These are phyloP conservation scores for Malassezia nana DNA, from an alignment of 1,284 basidiomycete species.

Conservation along the genomic window DNA sequence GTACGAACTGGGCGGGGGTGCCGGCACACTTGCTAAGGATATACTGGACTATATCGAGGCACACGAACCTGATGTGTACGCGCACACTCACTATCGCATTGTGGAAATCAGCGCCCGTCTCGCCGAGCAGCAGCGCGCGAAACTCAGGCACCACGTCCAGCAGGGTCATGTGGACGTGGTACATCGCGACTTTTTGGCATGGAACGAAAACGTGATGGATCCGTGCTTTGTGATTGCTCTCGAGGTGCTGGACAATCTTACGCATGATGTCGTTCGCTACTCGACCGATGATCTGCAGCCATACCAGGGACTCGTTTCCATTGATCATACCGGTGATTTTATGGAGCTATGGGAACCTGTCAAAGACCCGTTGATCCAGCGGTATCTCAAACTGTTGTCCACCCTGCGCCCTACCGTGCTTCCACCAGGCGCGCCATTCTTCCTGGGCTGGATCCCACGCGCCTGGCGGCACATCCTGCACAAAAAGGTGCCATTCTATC, in stretches of 20 bases:
- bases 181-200: constrained; percentile 78
- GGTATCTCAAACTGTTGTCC: constrained; percentile 52
- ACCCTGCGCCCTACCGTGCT: not conserved
- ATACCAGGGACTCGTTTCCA: constrained; percentile 70
- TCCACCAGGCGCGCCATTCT: constrained; percentile 51
- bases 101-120: constrained; percentile 82
- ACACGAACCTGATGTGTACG: constrained; percentile 79
- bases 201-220: constrained; percentile 64
- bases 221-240: constrained; percentile 88
- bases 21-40: constrained; percentile 82
- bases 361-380: constrained; percentile 69
- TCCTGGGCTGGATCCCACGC: constrained; percentile 56
- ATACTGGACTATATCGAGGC: constrained; percentile 70
- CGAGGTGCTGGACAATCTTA: constrained; percentile 96
- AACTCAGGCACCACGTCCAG: constrained; percentile 24
- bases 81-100: constrained; percentile 77
- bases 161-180: constrained; percentile 60
- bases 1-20: constrained; percentile 95
- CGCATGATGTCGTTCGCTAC: constrained; percentile 90
- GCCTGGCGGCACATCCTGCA: constrained; percentile 31
- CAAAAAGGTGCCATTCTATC: constrained; percentile 56
- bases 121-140: constrained; percentile 59
- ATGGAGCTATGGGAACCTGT: constrained; percentile 72
- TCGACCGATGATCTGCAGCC: constrained; percentile 63
- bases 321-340: constrained; percentile 76